Percentiles rank a stretch among this genome's conserved stretches.
phyloP scores from a whole-genome alignment of 2,329 filamentous ascomycete species.

The Epichloe festucae region DNA sequence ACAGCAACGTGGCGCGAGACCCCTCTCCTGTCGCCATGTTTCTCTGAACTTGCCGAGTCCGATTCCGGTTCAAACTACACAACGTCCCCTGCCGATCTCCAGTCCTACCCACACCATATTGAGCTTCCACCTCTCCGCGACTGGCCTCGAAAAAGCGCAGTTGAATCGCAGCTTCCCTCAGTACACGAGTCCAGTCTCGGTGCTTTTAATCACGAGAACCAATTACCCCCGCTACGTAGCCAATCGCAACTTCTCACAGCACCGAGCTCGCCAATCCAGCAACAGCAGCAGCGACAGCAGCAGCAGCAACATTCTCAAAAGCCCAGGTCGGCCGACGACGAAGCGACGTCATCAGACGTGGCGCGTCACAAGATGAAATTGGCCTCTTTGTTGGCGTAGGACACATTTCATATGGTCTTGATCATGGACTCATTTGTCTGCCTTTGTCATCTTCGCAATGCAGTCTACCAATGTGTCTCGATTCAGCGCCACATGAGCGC shows the following conservation, averaged over 20 bases:
- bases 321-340: background rate
- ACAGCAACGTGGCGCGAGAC: constrained; percentile 15
- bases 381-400: background rate
- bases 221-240: background rate
- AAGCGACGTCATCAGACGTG: background rate
- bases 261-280: background rate
- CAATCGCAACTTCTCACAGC: background rate
- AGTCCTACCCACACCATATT: constrained; percentile 24
- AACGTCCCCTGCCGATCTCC: constrained; percentile 37
- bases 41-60: constrained; percentile 42
- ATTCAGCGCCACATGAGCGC: too few relatives aligned
- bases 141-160: constrained; percentile 1
- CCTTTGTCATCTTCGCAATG: too few relatives aligned
- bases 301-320: background rate
- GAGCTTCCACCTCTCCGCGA: constrained; percentile 27
- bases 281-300: background rate
- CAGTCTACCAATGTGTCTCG: too few relatives aligned
- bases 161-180: constrained; percentile 16
- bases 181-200: background rate
- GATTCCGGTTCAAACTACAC: constrained; percentile 53
- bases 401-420: background rate
- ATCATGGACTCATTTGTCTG: too few relatives aligned
- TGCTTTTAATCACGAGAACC: background rate
- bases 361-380: background rate
- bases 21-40: constrained; percentile 24